A percentile compares a stretch with the other conserved stretches of the same genome.
These are phyloP conservation scores for Mollisia scopiformis DNA, from an alignment of 2,329 filamentous ascomycete genomes.

Conservation along the genomic window DNA sequence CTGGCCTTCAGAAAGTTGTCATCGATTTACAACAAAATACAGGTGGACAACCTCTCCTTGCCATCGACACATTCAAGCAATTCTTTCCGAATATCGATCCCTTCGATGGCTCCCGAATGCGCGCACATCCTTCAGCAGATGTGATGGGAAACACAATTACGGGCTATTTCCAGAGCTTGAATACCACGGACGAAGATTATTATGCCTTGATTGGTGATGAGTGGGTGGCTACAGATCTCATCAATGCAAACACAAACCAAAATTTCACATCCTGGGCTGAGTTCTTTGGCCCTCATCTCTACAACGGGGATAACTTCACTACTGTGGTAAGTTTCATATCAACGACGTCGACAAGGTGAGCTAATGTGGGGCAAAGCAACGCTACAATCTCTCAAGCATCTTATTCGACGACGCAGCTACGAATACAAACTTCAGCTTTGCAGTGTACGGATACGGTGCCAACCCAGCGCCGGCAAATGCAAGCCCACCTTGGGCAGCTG, in stretches of 20 bases:
- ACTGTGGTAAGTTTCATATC: background rate
- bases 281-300: slow-evolving; percentile 21
- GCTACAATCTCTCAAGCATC: slow-evolving; percentile 12
- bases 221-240: slow-evolving; percentile 22
- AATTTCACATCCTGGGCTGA: slow-evolving; percentile 27
- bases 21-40: slow-evolving; percentile 61
- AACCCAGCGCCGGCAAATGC: slow-evolving; percentile 10
- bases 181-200: background rate
- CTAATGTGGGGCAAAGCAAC: background rate
- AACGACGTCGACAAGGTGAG: no score
- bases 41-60: slow-evolving; percentile 60
- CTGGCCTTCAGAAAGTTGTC: slow-evolving; percentile 61
- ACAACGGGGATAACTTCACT: slow-evolving; percentile 23
- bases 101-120: slow-evolving; percentile 23
- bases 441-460: slow-evolving; percentile 25
- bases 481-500: slow-evolving; percentile 36
- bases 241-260: slow-evolving; percentile 22
- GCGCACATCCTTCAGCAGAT: slow-evolving; percentile 21
- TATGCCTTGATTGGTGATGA: slow-evolving; percentile 18
- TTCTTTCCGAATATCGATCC: slow-evolving; percentile 35
- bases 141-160: background rate
- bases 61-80: slow-evolving; percentile 60
- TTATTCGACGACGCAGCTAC: slow-evolving; percentile 15
- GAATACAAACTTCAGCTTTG: background rate
- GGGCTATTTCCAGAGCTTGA: background rate